Percentiles rank a stretch among this genome's conserved stretches.
These are phyloP conservation scores for Golubevia pallescens DNA, from an alignment of 1,284 basidiomycete species.

Conservation along the genomic window DNA sequence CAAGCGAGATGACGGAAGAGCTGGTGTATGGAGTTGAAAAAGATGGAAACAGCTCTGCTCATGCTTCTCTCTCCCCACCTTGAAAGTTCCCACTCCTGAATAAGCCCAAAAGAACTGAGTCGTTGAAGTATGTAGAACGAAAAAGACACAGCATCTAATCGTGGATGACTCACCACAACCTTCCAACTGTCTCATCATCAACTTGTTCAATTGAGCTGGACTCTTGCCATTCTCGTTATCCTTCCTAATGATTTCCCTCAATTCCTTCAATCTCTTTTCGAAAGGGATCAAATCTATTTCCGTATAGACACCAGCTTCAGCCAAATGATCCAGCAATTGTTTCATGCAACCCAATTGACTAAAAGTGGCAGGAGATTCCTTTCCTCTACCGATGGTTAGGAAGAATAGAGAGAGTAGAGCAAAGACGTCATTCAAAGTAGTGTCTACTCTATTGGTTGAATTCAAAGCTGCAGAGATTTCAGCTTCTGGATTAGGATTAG, in stretches of 20 bases:
- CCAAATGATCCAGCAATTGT: conserved; percentile 59
- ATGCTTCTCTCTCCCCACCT: too few relatives aligned
- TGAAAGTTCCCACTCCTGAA: too few relatives aligned
- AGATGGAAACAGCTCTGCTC: too few relatives aligned
- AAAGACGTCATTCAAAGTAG: conserved; percentile 62
- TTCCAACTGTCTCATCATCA: conserved; percentile 87
- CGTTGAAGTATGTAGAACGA: too few relatives aligned
- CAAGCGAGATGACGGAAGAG: too few relatives aligned
- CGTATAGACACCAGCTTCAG: conserved; percentile 61
- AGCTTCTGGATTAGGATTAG: not conserved
- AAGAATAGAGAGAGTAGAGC: conserved; percentile 61
- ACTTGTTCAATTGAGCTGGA: conserved; percentile 82
- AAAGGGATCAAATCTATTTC: conserved; percentile 60
- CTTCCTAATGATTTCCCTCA: conserved; percentile 53
- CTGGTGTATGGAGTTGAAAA: too few relatives aligned
- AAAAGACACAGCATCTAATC: too few relatives aligned
- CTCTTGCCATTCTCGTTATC: conserved; percentile 77
- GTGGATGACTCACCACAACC: conserved; percentile 80
- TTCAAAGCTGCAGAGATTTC: not conserved
- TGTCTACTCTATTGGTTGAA: conserved; percentile 56
- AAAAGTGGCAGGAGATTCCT: conserved; percentile 58
- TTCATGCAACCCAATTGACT: conserved; percentile 62
- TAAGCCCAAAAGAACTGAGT: too few relatives aligned
- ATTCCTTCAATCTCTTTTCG: conserved; percentile 43
- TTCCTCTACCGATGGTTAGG: conserved; percentile 59